Evolutionary conservation across 805 yeast genomes (phyloP), one percentile per base, ranked within the genome.

Genomic region (Kodamaea nitidulidarum): DNA sequence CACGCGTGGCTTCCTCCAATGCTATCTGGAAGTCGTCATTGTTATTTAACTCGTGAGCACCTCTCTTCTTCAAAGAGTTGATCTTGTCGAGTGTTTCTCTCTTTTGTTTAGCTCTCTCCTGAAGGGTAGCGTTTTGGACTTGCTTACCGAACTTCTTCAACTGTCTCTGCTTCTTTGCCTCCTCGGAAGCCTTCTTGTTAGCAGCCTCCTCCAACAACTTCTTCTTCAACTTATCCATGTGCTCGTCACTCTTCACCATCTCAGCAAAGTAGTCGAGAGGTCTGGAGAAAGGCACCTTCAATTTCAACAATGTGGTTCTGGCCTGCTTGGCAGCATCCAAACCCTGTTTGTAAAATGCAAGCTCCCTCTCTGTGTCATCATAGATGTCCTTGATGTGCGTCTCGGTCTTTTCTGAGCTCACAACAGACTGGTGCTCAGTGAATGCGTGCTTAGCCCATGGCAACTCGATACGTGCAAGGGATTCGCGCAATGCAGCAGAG

Each of bases 261-360:
- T 93, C 98, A 14, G 98, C 99, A 67, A 93, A 93, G 63, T 87
- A 93, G 60, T 93, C 98, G 54, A 78, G 68, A 26, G 99, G 99
- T 62, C 98, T 79, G 20, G 95, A 73, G 61, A 93, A 93, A 44
- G 96, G 88, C 22, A 91, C 80, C 56, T 82, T 81, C 49, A 85
- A 73, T 54, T 80, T 80, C 41, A 80, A 65, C 30, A 85, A 69
- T 39, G 76, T 75, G 34, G 72, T 60, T 55, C 91, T 81, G 17
- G 85, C 96, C 50, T 74, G 77, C 37, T 73, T 65, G 20, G 85
- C 93, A 3, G 97, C 95, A 38, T 78, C 83, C 41, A 93, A 75
- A 5, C 95, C 95, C 68, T 93, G 98, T 60, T 87, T 88, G 65
- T 90, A 93, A 54, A 93, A 91, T 17, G 95, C 95, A 47, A 93